These are phyloP conservation scores for Ophiocordyceps polyrhachis-furcata DNA, from an alignment of 2,329 filamentous ascomycete species.

Conservation along the genomic window DNA sequence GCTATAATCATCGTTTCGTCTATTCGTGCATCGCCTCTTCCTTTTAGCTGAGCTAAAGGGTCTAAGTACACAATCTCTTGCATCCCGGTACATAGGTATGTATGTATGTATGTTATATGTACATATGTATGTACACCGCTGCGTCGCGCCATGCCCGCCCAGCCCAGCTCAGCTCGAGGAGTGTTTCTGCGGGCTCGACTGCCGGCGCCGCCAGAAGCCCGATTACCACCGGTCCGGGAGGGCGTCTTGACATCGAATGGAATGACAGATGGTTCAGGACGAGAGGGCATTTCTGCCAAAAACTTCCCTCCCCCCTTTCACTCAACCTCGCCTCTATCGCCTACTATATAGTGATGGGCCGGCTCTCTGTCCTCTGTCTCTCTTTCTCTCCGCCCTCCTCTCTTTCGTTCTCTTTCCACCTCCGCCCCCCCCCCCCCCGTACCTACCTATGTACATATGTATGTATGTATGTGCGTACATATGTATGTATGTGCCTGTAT, in stretches of 20 bases:
- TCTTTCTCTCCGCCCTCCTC: too few species aligned
- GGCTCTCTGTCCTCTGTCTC: background rate
- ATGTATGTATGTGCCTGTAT: too few species aligned
- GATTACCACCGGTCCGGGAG: background rate
- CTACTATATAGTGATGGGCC: too few species aligned
- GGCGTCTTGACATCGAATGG: background rate
- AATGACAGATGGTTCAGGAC: background rate
- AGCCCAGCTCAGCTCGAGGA: background rate
- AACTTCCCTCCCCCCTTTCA: background rate
- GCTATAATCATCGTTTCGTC: too few species aligned
- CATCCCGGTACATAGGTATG: too few species aligned
- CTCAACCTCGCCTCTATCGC: background rate
- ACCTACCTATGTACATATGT: background rate
- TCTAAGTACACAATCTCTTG: too few species aligned
- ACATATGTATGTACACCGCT: background rate
- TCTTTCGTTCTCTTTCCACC: too few species aligned
- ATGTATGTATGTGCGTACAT: too few species aligned
- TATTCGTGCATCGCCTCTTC: too few species aligned
- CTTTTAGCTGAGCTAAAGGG: too few species aligned
- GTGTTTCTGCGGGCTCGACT: background rate
- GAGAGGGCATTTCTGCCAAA: background rate
- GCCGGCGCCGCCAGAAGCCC: background rate
- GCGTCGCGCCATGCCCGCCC: background rate
- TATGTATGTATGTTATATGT: too few species aligned
- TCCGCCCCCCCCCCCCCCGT: background rate